phyloP scores from a whole-genome alignment of 371 early-diverging fungal genomes.

The Mycotypha africana region DNA sequence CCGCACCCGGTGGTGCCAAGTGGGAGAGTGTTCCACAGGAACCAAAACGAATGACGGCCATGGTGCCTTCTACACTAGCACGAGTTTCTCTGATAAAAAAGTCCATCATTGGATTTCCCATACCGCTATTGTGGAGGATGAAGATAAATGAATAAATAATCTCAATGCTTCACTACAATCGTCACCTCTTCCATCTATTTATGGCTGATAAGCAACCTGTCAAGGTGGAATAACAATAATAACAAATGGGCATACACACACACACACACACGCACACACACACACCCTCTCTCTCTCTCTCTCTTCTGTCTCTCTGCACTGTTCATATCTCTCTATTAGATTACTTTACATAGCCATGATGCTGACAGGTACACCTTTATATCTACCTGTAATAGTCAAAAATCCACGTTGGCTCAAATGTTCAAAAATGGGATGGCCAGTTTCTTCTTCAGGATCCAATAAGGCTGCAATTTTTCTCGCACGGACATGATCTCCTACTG shows the following conservation, averaged over 20 bases:
- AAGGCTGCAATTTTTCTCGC: conserved; percentile 64
- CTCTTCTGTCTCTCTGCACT: too few species aligned
- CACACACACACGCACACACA: too few species aligned
- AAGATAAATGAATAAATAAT: too few species aligned
- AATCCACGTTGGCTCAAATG: conserved; percentile 79
- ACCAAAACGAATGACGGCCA: conserved; percentile 85
- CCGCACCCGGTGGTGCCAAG: conserved; percentile 58
- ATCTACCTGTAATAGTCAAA: conserved; percentile 88
- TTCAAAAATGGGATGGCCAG: conserved; percentile 46
- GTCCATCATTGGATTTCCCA: conserved; percentile 91
- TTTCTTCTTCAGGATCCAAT: conserved; percentile 55
- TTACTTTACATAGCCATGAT: conserved; percentile 78
- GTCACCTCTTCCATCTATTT: too few species aligned
- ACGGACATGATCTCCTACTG: conserved; percentile 88
- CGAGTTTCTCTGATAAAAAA: conserved; percentile 90
- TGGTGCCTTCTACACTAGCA: conserved; percentile 77
- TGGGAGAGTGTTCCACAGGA: conserved; percentile 81
- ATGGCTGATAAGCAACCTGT: too few species aligned
- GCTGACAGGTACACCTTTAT: conserved; percentile 71
- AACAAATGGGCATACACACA: too few species aligned
- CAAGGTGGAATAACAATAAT: too few species aligned
- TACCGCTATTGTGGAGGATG: conserved; percentile 28
- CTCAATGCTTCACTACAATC: too few species aligned
- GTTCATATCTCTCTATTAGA: background rate
- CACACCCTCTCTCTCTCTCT: too few species aligned